Evolutionary conservation across 2,329 filamentous ascomycete species (phyloP).

Genomic region (Aplosporella prunicola): DNA sequence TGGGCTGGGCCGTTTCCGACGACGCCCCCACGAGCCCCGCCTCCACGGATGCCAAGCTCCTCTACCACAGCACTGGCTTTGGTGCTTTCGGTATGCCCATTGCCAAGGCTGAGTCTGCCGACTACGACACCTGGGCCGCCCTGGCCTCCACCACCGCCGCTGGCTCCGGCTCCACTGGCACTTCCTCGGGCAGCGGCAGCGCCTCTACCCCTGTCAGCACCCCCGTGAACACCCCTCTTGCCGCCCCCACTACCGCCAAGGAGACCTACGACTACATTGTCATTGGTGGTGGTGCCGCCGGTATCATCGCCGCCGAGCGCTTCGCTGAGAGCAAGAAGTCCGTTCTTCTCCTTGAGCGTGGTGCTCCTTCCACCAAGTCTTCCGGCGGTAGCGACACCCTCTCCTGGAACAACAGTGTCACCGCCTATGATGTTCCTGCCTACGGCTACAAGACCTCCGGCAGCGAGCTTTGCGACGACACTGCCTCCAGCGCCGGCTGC

Average conservation of each 20-base stretch:
- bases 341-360: slow-evolving; percentile 32
- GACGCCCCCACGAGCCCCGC: slow-evolving; percentile 19
- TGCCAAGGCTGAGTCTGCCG: slow-evolving; percentile 21
- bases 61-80: slow-evolving; percentile 25
- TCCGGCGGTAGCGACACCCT: slow-evolving; percentile 22
- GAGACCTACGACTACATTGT: slow-evolving; percentile 33
- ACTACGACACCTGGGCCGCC: slow-evolving; percentile 27
- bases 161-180: slow-evolving; percentile 18
- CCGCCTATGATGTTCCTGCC: slow-evolving; percentile 30
- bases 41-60: slow-evolving; percentile 17
- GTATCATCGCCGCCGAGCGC: slow-evolving; percentile 28
- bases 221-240: slow-evolving; percentile 4
- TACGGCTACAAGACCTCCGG: slow-evolving; percentile 21
- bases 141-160: slow-evolving; percentile 18
- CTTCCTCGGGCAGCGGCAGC: slow-evolving; percentile 16
- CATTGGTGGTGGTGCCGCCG: slow-evolving; percentile 29
- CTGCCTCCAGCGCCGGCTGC: slow-evolving; percentile 27
- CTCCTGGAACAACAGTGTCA: slow-evolving; percentile 28
- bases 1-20: slow-evolving; percentile 25
- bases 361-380: slow-evolving; percentile 25
- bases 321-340: slow-evolving; percentile 29
- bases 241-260: slow-evolving; percentile 16
- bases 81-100: slow-evolving; percentile 24
- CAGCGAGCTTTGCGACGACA: slow-evolving; percentile 28
- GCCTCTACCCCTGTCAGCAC: slow-evolving; percentile 13